Evolutionary conservation across 805 yeast species (phyloP), one percentile per base, ranked within the genome.

Genomic region (Candida rishiriensis): DNA sequence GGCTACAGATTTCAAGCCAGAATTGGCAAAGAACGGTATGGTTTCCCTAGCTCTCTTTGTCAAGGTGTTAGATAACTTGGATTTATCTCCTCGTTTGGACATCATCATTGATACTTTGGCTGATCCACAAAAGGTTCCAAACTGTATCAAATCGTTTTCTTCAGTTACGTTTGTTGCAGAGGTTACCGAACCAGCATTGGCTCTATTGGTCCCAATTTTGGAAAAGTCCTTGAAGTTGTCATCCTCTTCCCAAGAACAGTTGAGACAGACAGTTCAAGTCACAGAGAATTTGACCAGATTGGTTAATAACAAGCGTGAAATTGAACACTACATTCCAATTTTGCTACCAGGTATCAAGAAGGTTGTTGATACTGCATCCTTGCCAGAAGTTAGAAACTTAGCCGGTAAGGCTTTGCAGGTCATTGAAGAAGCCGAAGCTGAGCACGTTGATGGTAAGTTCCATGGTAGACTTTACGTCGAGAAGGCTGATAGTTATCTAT

Each of bases 91-190:
- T 54, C 85, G 96, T 63, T 83, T 79, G 60, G 90, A 88, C 52
- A 64, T 83, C 42, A 88, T 91, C 63, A 85, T 88, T 34, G 86
- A 85, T 52, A 91, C 98, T 40, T 75, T 93, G 65, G 89, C 95
- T 38, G 86, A 91, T 61, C 98, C 98, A 44, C 74, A 75, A 52
- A 85, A 86, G 61, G 95, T 91, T 40, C 87, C 96, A 45, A 83
- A 78, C 47, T 89, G 96, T 67, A 87, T 91, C 65, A 87, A 85
- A 67, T 79, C 91, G 36, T 76, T 91, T 51, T 85, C 96, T 2
- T 85, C 95, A 34, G 97, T 91, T 43, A 93, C 99, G 0, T 91
- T 91, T 65, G 98, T 91, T 40, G 96, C 99, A 38, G 99, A 93
- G 71, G 99, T 91, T 51, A 93, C 97, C 13, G 98, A 90, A 70